These are phyloP conservation scores for Ceratocystiopsis sp. DNA, from an alignment of 2,329 filamentous ascomycete species.

Conservation along the genomic window DNA sequence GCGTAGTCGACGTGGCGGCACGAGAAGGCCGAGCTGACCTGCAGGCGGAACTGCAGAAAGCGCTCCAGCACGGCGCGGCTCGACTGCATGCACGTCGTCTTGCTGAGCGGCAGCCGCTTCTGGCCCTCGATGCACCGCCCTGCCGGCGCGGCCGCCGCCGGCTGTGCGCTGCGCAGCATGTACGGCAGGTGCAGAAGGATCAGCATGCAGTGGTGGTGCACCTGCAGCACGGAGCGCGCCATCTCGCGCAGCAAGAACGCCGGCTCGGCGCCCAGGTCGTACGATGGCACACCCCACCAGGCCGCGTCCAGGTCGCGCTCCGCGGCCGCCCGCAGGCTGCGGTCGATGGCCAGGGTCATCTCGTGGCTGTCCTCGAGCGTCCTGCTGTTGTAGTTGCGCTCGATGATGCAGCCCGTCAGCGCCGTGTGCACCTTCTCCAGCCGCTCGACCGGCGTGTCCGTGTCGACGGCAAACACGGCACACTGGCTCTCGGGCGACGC, in stretches of 20 bases:
- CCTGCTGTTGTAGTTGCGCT: constrained; percentile 29
- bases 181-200: constrained; percentile 38
- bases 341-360: constrained; percentile 25
- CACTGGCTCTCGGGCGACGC: background rate
- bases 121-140: background rate
- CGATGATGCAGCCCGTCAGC: constrained; percentile 27
- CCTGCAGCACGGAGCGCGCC: constrained; percentile 26
- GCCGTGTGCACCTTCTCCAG: constrained; percentile 28
- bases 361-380: constrained; percentile 20
- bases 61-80: constrained; percentile 32
- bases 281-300: constrained; percentile 29
- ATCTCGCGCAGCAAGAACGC: constrained; percentile 16
- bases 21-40: constrained; percentile 20
- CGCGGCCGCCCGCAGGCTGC: constrained; percentile 27
- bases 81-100: constrained; percentile 28
- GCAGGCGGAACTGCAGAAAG: constrained; percentile 28
- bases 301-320: constrained; percentile 20
- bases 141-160: constrained; percentile 6
- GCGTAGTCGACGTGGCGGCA: constrained; percentile 35
- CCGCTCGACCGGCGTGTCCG: constrained; percentile 21
- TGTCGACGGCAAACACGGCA: constrained; percentile 2
- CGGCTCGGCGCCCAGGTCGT: constrained; percentile 10
- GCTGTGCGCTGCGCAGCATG: constrained; percentile 20
- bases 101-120: constrained; percentile 15
- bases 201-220: constrained; percentile 32